Evolutionary conservation across 805 yeast species (phyloP).

Genomic region (Candida multigemmis): DNA sequence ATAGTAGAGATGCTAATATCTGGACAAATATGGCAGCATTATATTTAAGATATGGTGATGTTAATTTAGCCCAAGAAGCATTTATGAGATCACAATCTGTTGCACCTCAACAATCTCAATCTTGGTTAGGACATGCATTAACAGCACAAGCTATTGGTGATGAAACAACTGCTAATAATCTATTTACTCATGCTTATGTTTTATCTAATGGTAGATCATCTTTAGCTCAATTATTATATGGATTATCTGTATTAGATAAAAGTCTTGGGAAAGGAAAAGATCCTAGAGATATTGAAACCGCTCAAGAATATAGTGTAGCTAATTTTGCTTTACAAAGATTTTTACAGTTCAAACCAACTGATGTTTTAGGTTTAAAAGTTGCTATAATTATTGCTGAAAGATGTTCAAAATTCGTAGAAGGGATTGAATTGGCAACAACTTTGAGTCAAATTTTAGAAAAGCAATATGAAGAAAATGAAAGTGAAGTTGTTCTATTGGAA

Average conservation of each 20-base stretch:
- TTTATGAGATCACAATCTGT: conserved; percentile 68
- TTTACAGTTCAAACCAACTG: conserved; percentile 52
- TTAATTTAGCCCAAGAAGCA: conserved; percentile 64
- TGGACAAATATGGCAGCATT: conserved; percentile 83
- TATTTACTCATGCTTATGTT: conserved; percentile 72
- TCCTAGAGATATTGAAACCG: conserved; percentile 46
- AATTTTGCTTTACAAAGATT: conserved; percentile 57
- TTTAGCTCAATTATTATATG: conserved; percentile 64
- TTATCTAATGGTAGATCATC: conserved; percentile 69
- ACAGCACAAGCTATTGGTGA: conserved; percentile 44
- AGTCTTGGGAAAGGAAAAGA: conserved; percentile 34
- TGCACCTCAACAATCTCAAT: conserved; percentile 62
- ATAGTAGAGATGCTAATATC: conserved; percentile 54
- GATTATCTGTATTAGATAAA: conserved; percentile 44
- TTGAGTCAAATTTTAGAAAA: conserved; percentile 44
- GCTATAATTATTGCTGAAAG: conserved; percentile 59
- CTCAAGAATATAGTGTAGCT: conserved; percentile 62
- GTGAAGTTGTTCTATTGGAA: conserved; percentile 32
- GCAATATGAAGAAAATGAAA: conserved; percentile 48
- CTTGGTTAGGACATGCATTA: conserved; percentile 88
- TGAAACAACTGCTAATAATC: conserved; percentile 36
- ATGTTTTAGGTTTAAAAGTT: conserved; percentile 47
- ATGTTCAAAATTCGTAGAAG: conserved; percentile 50
- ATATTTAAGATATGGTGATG: conserved; percentile 60
- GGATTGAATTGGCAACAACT: conserved; percentile 36